Base-by-base conservation (phyloP, 192 early-diverging fungal species). In the Dispira simplex region DNA sequence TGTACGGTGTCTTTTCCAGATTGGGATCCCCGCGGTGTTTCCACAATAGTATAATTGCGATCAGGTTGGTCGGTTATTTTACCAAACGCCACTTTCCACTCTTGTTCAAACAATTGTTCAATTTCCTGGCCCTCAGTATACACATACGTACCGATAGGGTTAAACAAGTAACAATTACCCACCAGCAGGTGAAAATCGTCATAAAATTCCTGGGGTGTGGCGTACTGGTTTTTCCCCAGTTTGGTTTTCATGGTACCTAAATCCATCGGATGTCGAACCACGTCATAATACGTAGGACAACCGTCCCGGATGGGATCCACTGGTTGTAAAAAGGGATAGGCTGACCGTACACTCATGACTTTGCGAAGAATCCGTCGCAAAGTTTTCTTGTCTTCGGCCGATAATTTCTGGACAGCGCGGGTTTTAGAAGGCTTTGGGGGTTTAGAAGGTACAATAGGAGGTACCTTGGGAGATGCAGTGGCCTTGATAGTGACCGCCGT, bases 191-290 rank as follows among this genome's bases (percentile, higher is more conserved):
- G 66, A 28, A 83, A 46, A 63, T 87, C 84, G 3, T 63, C 65
- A 32, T 78, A 80, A 56, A 80, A 68, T 49, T 75, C 70, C 1
- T 53, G 51, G 3, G 68, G 53, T 11, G 43, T 58, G 0, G 67
- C 5, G 65, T 87, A 87, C 6, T 68, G 56, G 45, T 60, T 59
- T 1, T 45, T 58, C 11, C 71, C 75, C 10, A 86, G 63, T 46
- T 71, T 73, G 32, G 49, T 45, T 27, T 75, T 76, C 27, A 88
- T 72, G 0, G 82, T 87, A 0, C 67, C 68, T 26, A 88, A 70
- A 49, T 88, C 85, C 83, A 88, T 88, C 1, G 85, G 85, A 10
- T 74, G 60, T 58, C 83, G 79, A 67, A 88, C 83, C 1, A 88
- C 69, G 3, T 75, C 70, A 27, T 77, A 72, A 71, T 88, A 88